These are phyloP conservation scores for Neurospora tetraspora DNA, from an alignment of 495 filamentous ascomycete genomes.

Conservation along the genomic window DNA sequence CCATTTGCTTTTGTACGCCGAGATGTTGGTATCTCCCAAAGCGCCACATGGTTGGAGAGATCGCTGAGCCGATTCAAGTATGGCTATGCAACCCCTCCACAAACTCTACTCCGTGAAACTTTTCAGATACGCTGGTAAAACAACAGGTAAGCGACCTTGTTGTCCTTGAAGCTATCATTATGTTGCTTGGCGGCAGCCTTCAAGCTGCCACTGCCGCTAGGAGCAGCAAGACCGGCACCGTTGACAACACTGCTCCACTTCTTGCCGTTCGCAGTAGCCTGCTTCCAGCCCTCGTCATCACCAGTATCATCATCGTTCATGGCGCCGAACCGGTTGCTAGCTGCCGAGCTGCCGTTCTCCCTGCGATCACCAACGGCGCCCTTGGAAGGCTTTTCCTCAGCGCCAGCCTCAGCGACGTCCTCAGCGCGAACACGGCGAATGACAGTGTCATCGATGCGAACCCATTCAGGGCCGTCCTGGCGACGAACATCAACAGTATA, in stretches of 20 bases:
- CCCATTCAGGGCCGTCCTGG: conserved; percentile 90
- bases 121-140: conserved; percentile 76
- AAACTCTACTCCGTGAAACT: background rate
- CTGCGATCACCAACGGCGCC: conserved; percentile 38
- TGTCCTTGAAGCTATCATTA: conserved; percentile 72
- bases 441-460: conserved; percentile 87
- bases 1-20: background rate
- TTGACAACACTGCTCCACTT: conserved; percentile 61
- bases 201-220: conserved; percentile 33
- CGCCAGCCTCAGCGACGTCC: conserved; percentile 81
- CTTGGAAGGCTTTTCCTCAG: conserved; percentile 66
- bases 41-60: background rate
- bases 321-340: conserved; percentile 57
- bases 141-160: conserved; percentile 91
- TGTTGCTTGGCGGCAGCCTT: conserved; percentile 46
- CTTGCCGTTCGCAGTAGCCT: conserved; percentile 59
- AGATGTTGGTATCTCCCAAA: background rate
- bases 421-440: conserved; percentile 78
- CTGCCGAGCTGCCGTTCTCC: conserved; percentile 15
- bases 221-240: conserved; percentile 31
- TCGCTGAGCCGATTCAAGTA: background rate
- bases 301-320: conserved; percentile 59
- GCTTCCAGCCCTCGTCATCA: conserved; percentile 71
- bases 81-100: background rate
- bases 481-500: conserved; percentile 94